Evolutionary conservation across 441 rosid species (phyloP).

Genomic region (Corymbia calophylla): DNA sequence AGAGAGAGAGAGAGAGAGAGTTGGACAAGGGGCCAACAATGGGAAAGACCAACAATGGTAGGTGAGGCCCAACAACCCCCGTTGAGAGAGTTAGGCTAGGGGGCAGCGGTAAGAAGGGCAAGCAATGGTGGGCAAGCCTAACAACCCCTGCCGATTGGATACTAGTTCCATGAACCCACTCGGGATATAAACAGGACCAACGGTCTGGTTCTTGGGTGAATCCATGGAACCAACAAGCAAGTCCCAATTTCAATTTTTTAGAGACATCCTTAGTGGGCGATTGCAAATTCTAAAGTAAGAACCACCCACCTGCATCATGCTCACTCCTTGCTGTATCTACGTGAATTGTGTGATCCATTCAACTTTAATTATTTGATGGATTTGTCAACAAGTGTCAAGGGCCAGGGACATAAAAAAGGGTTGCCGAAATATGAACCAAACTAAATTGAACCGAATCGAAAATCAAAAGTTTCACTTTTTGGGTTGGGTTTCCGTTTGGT

Average conservation of each 20-base stretch:
- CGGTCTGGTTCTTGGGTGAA: rapidly evolving
- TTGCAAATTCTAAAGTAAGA: too few species aligned
- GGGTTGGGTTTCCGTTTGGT: not conserved
- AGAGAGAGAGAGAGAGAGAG: too few species aligned
- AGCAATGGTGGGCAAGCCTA: too few species aligned
- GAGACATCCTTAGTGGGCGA: too few species aligned
- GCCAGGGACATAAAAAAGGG: not conserved
- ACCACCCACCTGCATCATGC: too few species aligned
- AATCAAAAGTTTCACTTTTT: rapidly evolving
- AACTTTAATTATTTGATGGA: not conserved
- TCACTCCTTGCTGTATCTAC: not conserved
- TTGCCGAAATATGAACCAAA: not conserved
- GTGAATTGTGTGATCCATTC: not conserved
- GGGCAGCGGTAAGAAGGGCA: rapidly evolving
- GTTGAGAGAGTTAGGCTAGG: rapidly evolving
- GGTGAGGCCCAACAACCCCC: too few species aligned
- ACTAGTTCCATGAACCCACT: too few species aligned
- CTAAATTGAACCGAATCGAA: not conserved
- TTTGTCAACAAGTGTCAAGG: not conserved
- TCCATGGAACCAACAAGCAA: too few species aligned
- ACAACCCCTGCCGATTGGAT: too few species aligned
- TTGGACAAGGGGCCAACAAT: rapidly evolving
- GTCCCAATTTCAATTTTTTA: too few species aligned
- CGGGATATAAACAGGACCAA: too few species aligned
- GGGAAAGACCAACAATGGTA: too few species aligned